phyloP scores from a whole-genome alignment of 2,329 filamentous ascomycete genomes.

The Pseudogymnoascus sp. region DNA sequence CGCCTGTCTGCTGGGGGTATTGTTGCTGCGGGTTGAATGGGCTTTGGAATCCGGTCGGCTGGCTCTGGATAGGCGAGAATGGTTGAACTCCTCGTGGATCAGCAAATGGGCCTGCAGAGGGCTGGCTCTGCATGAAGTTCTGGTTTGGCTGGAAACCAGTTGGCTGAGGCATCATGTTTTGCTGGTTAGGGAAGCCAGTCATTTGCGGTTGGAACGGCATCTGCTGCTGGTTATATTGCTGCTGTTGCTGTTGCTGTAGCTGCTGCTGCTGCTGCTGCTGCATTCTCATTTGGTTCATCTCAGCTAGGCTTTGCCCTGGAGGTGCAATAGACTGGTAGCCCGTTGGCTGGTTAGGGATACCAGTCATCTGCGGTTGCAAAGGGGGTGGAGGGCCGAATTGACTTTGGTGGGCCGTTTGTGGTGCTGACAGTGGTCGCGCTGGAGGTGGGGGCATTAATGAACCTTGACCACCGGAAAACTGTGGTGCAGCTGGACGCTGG shows the following conservation, averaged over 20 bases:
- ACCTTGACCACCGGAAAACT: slow-evolving; percentile 48
- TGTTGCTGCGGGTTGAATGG: slow-evolving; percentile 33
- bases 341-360: slow-evolving; percentile 39
- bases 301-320: slow-evolving; percentile 67
- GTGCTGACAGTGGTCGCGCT: slow-evolving; percentile 75
- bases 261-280: slow-evolving; percentile 49
- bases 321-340: slow-evolving; percentile 55
- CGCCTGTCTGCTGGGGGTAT: slow-evolving; percentile 31
- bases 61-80: slow-evolving; percentile 42
- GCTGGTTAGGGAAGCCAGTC: slow-evolving; percentile 31
- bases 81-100: slow-evolving; percentile 45
- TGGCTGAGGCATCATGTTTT: slow-evolving; percentile 25
- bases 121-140: slow-evolving; percentile 38
- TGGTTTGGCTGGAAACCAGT: slow-evolving; percentile 38
- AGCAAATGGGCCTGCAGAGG: slow-evolving; percentile 43
- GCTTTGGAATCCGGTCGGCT: slow-evolving; percentile 39
- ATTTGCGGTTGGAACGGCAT: slow-evolving; percentile 35
- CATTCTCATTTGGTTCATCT: slow-evolving; percentile 58
- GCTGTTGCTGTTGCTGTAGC: slow-evolving; percentile 39
- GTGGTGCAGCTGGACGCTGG: slow-evolving; percentile 64
- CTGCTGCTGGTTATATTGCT: slow-evolving; percentile 47
- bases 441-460: slow-evolving; percentile 70
- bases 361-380: slow-evolving; percentile 78
- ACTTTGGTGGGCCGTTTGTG: slow-evolving; percentile 68
- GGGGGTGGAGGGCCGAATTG: slow-evolving; percentile 60